Conservation (phyloP, 768 basidiomycete genomes). For the Sporobolomyces pararoseus region DNA sequence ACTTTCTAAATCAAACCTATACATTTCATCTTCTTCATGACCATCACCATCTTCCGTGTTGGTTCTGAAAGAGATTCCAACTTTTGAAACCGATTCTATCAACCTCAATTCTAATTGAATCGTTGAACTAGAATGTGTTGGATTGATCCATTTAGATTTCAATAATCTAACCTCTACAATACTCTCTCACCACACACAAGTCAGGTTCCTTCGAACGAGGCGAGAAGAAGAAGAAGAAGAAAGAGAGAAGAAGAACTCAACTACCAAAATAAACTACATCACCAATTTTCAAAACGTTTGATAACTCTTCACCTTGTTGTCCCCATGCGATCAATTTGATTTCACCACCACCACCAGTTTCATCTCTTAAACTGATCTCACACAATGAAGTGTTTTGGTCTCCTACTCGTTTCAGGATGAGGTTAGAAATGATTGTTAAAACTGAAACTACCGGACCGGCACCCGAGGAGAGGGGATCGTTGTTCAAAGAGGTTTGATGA, state of each 20-base stretch:
- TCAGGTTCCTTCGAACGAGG: neutral
- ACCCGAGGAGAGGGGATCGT: no score
- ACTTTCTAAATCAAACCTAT: conserved; percentile 5
- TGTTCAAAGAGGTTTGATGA: neutral
- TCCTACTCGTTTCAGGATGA: neutral
- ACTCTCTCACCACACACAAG: neutral
- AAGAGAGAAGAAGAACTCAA: neutral
- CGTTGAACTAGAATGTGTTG: no score
- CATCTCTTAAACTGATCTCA: neutral
- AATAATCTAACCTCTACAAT: neutral
- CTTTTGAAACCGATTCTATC: neutral
- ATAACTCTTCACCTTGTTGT: neutral
- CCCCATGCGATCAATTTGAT: conserved; percentile 14
- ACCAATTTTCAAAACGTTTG: neutral
- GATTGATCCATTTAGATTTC: neutral
- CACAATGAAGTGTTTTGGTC: neutral
- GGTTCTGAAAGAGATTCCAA: conserved; percentile 26
- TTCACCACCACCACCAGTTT: conserved; percentile 4
- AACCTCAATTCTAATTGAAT: conserved; percentile 7
- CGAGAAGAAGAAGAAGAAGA: neutral
- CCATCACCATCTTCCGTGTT: neutral
- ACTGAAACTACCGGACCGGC: conserved; percentile 1
- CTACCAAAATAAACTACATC: conserved; percentile 31
- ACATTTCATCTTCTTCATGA: conserved; percentile 9
- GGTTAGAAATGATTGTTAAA: conserved; percentile 3